Percentiles rank a stretch among this genome's conserved stretches.
Evolutionary conservation across 306 rosid species (phyloP).

Genomic region (Vicia faba): DNA sequence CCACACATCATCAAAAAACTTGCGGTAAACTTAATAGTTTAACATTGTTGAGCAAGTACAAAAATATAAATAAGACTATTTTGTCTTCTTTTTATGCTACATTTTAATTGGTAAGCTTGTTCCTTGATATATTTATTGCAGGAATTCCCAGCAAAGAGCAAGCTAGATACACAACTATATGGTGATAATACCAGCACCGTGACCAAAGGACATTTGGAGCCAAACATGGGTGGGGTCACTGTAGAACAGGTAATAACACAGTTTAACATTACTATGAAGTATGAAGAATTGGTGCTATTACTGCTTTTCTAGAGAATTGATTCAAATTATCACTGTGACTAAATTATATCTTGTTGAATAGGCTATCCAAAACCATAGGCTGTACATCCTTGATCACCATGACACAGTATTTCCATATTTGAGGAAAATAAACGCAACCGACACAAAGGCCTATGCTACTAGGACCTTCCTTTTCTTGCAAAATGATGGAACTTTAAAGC

Average conservation of each 20-base stretch:
- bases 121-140: slow-evolving; percentile 32
- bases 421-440: slow-evolving; percentile 53
- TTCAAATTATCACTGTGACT: not conserved
- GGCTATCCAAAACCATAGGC: slow-evolving; percentile 58
- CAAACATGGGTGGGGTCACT: slow-evolving; percentile 57
- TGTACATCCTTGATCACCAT: slow-evolving; percentile 71
- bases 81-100: not conserved
- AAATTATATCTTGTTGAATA: slow-evolving; percentile 32
- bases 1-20: slow-evolving; percentile 54
- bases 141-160: slow-evolving; percentile 77
- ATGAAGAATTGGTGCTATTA: not conserved
- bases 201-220: slow-evolving; percentile 48
- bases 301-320: not conserved
- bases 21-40: slow-evolving; percentile 38
- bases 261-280: not conserved
- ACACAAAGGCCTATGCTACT: slow-evolving; percentile 57
- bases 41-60: not conserved
- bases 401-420: slow-evolving; percentile 61
- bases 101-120: not conserved
- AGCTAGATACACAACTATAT: slow-evolving; percentile 52
- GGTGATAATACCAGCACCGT: slow-evolving; percentile 66
- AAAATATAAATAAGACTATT: not conserved
- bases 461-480: slow-evolving; percentile 68
- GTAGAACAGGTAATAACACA: slow-evolving; percentile 53
- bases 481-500: slow-evolving; percentile 71